Evolutionary conservation across 1,284 basidiomycete species (phyloP).

Genomic region (Baeospora myosura): DNA sequence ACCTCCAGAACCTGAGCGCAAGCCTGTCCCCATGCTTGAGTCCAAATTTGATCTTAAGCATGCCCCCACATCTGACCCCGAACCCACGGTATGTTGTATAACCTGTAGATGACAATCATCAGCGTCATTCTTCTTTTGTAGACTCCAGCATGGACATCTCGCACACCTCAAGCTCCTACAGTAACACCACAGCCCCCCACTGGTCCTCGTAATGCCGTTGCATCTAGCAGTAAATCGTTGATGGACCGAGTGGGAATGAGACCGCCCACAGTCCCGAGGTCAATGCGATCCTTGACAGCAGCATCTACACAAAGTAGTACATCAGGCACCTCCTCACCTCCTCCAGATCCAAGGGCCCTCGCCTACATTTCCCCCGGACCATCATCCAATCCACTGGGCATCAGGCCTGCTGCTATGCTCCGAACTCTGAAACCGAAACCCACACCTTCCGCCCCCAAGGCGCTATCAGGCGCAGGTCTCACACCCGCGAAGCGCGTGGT

Average conservation of each 20-base stretch:
- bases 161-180: too few species aligned
- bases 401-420: conserved; percentile 27
- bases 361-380: conserved; percentile 32
- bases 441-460: conserved; percentile 9
- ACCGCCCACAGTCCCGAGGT: not conserved
- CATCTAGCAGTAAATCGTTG: conserved; percentile 10
- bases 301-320: conserved; percentile 3
- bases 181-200: not conserved
- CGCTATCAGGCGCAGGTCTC: conserved; percentile 3
- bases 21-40: too few species aligned
- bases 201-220: conserved; percentile 8
- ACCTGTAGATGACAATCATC: too few species aligned
- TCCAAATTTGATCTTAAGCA: too few species aligned
- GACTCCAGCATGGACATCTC: too few species aligned
- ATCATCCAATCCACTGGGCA: conserved; percentile 41
- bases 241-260: too few species aligned
- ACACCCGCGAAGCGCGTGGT: conserved; percentile 22
- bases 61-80: too few species aligned
- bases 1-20: too few species aligned
- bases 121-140: too few species aligned
- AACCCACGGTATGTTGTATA: too few species aligned
- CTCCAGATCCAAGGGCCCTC: conserved; percentile 30
- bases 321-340: conserved; percentile 18
- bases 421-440: not conserved
- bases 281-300: conserved; percentile 1